Percentiles rank a stretch among this genome's conserved stretches.
Evolutionary conservation across 192 early-diverging fungal genomes (phyloP).

Genomic region (Funneliformis mosseae): DNA sequence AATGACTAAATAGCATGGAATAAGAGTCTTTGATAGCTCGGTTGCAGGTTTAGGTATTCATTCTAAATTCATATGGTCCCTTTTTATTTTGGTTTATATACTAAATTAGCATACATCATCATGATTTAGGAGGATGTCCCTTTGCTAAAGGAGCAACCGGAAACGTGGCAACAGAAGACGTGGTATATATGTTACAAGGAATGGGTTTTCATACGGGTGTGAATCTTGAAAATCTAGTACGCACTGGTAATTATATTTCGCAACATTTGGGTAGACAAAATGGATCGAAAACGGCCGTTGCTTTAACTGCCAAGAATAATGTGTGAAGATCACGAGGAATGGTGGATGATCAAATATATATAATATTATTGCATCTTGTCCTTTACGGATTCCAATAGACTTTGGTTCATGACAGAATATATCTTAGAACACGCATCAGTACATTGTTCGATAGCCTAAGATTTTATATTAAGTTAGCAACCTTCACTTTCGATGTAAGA

Average conservation of each 20-base stretch:
- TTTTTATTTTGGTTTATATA: not conserved
- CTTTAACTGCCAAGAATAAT: constrained; percentile 36
- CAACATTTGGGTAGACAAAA: constrained; percentile 71
- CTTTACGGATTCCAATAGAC: constrained; percentile 54
- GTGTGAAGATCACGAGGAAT: not conserved
- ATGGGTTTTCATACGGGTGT: constrained; percentile 82
- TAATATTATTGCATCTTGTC: constrained; percentile 17
- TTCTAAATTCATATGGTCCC: not conserved
- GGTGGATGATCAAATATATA: not conserved
- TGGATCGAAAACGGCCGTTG: constrained; percentile 57
- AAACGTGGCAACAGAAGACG: constrained; percentile 96
- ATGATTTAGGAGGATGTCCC: constrained; percentile 81
- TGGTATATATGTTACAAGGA: constrained; percentile 89
- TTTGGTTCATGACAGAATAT: constrained; percentile 66
- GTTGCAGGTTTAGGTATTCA: constrained; percentile 81
- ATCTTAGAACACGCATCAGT: constrained; percentile 78
- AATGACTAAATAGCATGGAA: constrained; percentile 59
- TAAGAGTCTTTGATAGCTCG: constrained; percentile 92
- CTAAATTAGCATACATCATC: not conserved
- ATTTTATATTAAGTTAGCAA: not conserved
- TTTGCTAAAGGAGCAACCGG: constrained; percentile 95
- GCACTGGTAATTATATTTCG: constrained; percentile 89
- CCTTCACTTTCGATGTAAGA: no score
- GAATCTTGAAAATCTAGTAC: constrained; percentile 70
- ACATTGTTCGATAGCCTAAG: constrained; percentile 71